Evolutionary conservation across 345 rosid genomes (phyloP).

Genomic region (Populus ilicifolia): DNA sequence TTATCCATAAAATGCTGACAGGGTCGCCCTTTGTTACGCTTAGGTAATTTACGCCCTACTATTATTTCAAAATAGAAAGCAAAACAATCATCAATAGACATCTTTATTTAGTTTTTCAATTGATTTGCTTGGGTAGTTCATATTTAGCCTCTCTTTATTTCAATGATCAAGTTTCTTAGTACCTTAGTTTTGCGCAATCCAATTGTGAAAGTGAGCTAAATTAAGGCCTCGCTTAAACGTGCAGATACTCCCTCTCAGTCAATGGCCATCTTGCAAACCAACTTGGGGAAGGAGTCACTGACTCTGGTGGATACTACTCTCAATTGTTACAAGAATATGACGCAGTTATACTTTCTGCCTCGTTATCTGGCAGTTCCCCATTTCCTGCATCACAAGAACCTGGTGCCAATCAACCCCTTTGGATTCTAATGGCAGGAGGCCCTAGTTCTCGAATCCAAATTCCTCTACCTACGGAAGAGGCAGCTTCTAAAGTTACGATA

Average conservation of each 20-base stretch:
- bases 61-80: not conserved
- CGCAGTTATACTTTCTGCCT: conserved; percentile 52
- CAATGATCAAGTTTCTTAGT: not conserved
- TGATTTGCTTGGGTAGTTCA: not conserved
- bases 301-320: conserved; percentile 67
- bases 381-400: conserved; percentile 53
- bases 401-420: conserved; percentile 56
- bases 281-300: conserved; percentile 56
- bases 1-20: conserved; percentile 60
- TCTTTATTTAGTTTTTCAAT: not conserved
- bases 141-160: not conserved
- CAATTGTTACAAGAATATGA: conserved; percentile 70
- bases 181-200: not conserved
- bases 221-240: conserved; percentile 13
- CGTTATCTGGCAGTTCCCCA: conserved; percentile 31
- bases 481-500: conserved; percentile 35
- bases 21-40: conserved; percentile 66
- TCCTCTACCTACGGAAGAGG: conserved; percentile 27
- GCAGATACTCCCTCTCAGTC: conserved; percentile 63
- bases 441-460: conserved; percentile 24
- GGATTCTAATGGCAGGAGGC: conserved; percentile 38
- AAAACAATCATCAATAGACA: not conserved
- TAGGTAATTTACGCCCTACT: conserved; percentile 38
- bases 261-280: conserved; percentile 52
- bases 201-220: not conserved